Evolutionary conservation across 176 grass and related monocot species (phyloP), one percentile per base, ranked within the genome.

Genomic region (Triticum monococcum): DNA sequence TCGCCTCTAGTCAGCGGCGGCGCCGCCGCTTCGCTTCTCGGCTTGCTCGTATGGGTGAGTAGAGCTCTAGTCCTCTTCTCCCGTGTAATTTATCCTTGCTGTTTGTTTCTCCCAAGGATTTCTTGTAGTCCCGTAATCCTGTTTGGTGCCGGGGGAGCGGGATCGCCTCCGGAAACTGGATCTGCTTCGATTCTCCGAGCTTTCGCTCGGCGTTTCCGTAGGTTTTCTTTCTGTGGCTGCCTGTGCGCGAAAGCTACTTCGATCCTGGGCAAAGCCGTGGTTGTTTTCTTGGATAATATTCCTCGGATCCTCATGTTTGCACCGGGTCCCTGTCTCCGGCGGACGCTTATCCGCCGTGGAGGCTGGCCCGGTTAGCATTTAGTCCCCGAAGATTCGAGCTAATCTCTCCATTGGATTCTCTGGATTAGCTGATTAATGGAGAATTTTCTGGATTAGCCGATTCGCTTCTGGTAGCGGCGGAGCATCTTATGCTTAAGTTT

Each of bases 201-300:
- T 50, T 66, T 56, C 9, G 33, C 9, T 75, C 36, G 8, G 38
- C 37, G n/a, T 75, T 41, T 32, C 20, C 0, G 57, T 66, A 48
- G 22, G 5, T 46, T 18, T 83, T 50, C 2, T 43, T 43, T 43
- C 7, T 79, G 81, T 77, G 81, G 81, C 2, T 71, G 52, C 12
- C 6, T 81, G 40, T 18, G 77, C 30, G 63, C 64, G 86, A 81
- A 71, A 91, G 82, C 86, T 81, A 91, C 77, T 24, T 22, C 54
- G 54, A 12, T 66, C 52, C 38, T 37, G 12, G 28, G 48, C 64
- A 33, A 32, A 56, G 75, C 69, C 54, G 48, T 13, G 35, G 81
- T 71, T 85, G 26, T 85, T 77, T 56, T 91, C 63, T 81, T 52
- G 48, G 13, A 77, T 67, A 61, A 76, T 75, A 68, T 87, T 76